Percentiles rank a stretch among this genome's conserved stretches.
These are phyloP conservation scores for Cyclostephanos invisitatus DNA, from an alignment of 108 stramenopile species.

Conservation along the genomic window DNA sequence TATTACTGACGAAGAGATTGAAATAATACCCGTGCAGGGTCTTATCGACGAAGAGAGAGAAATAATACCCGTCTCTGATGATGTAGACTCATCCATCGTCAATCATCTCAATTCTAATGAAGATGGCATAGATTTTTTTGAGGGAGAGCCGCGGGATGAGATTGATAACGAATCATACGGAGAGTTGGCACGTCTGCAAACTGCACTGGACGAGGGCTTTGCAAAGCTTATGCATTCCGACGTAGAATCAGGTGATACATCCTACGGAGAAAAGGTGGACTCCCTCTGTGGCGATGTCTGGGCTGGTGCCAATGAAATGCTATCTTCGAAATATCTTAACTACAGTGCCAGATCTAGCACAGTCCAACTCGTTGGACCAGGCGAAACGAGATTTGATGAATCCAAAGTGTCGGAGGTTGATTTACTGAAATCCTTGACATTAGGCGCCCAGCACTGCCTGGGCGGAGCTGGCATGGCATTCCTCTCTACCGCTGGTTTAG, in stretches of 20 bases:
- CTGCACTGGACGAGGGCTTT: conserved; percentile 10
- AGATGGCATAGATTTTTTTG: neutral
- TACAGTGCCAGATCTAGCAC: conserved; percentile 1
- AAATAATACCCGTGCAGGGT: neutral
- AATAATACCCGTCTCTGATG: neutral
- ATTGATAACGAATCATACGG: neutral
- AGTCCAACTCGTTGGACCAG: neutral
- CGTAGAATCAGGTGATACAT: neutral
- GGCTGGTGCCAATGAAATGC: neutral
- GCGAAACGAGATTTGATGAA: neutral
- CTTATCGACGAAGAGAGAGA: neutral
- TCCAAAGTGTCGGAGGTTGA: neutral
- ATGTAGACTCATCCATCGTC: neutral
- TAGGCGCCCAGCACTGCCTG: conserved; percentile 16
- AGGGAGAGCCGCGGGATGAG: neutral
- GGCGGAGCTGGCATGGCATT: conserved; percentile 20
- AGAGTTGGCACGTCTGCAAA: conserved; percentile 2
- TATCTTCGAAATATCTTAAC: neutral
- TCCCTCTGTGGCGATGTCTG: conserved; percentile 11
- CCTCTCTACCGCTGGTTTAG: conserved; percentile 6
- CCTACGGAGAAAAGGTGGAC: conserved; percentile 4
- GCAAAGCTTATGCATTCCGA: neutral
- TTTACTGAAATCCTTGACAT: neutral
- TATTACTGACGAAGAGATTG: neutral
- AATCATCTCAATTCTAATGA: neutral